Conservation (phyloP, 352 stramenopile species). For the Phytophthora foliorum region DNA sequence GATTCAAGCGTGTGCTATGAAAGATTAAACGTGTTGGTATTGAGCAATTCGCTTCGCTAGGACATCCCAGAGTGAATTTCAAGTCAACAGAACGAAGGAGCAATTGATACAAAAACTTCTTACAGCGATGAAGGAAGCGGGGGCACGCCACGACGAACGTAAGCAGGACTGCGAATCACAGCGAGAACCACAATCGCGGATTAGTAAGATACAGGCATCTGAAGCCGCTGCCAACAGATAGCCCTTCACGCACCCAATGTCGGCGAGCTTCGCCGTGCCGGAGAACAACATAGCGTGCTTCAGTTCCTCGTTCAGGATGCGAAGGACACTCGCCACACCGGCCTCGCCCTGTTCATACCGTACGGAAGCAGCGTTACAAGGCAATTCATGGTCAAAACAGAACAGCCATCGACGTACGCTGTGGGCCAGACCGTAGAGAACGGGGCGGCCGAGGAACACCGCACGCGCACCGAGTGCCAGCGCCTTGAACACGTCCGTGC, state of each 20-base stretch:
- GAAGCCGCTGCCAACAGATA: neutral
- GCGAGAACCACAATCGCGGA: neutral
- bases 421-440: conserved; percentile 95
- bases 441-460: conserved; percentile 94
- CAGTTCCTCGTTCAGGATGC: conserved; percentile 93
- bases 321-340: conserved; percentile 88
- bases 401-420: conserved; percentile 59
- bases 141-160: conserved; percentile 42
- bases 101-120: conserved; percentile 18
- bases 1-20: neutral
- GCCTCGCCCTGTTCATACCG: conserved; percentile 71
- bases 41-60: neutral
- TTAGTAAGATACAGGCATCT: neutral
- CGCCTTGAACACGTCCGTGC: conserved; percentile 96
- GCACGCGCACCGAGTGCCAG: conserved; percentile 93
- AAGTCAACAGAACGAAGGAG: conserved; percentile 19
- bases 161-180: conserved; percentile 31
- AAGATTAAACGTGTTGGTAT: conserved; percentile 17
- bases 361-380: neutral
- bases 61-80: conserved; percentile 2
- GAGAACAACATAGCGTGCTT: conserved; percentile 93
- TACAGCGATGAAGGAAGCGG: conserved; percentile 42
- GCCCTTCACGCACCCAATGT: conserved; percentile 59
- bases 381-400: neutral
- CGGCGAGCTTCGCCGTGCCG: conserved; percentile 59